A percentile compares a stretch with the other conserved stretches of the same genome.
Evolutionary conservation across 1,139 yeast genomes (phyloP).

Genomic region (Magnusiomyces tetraspermus): DNA sequence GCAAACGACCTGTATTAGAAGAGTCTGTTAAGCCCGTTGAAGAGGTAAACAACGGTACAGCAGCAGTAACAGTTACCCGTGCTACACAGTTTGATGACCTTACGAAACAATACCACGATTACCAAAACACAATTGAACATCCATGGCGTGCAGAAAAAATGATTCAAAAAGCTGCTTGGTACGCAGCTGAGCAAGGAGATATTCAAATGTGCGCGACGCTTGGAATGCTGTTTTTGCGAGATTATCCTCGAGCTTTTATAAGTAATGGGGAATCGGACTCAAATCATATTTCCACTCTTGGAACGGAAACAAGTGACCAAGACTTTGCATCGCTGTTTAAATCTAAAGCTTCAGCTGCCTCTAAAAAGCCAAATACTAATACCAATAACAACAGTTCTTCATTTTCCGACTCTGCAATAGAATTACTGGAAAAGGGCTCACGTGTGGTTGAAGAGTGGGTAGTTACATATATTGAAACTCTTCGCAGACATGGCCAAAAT

Average conservation of each 20-base stretch:
- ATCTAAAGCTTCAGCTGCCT: conserved; percentile 3
- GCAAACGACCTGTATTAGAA: neutral
- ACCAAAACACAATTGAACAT: conserved; percentile 31
- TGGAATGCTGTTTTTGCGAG: conserved; percentile 45
- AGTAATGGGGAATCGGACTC: neutral
- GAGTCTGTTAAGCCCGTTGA: neutral
- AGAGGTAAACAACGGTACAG: neutral
- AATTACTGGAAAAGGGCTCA: conserved; percentile 4
- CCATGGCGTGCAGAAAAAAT: conserved; percentile 43
- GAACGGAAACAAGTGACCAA: neutral
- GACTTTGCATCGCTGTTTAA: neutral
- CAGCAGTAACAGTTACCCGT: neutral
- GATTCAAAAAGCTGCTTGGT: conserved; percentile 42
- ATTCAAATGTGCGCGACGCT: conserved; percentile 53
- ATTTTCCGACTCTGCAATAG: too few relatives aligned
- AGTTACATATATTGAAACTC: conserved; percentile 46
- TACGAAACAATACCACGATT: conserved; percentile 14
- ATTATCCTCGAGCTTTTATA: conserved; percentile 28
- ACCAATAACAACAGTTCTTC: neutral
- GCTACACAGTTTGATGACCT: neutral
- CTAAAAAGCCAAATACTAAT: conserved; percentile 13
- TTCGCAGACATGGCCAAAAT: conserved; percentile 47
- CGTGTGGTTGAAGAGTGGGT: conserved; percentile 45
- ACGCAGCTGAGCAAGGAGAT: conserved; percentile 57
- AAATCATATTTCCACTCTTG: neutral